Base-by-base conservation (phyloP, 495 filamentous ascomycete species). In the Penicillium steckii region DNA sequence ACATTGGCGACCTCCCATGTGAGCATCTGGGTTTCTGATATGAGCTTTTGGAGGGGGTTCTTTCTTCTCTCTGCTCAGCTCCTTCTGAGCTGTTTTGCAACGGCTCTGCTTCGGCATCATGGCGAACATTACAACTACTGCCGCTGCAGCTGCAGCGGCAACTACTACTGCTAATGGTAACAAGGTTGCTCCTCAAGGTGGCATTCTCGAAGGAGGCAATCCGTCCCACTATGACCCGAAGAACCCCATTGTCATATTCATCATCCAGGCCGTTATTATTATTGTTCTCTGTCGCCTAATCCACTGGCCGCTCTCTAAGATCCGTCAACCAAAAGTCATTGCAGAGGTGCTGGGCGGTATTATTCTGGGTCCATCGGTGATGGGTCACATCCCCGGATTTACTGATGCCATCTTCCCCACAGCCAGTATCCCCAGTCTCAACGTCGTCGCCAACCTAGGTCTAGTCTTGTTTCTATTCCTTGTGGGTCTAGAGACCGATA, bases 301-400 rank as follows among this genome's bases (percentile, higher is more conserved):
- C 30, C 88, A 91, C 58, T 88, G 75, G 59, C 94, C 93, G 19
- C 80, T 97, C 8, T 91, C 89, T 47, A 88, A 87, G 62, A 73
- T 97, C 40, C 86, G 88, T 48, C 93, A 97, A 64, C 93, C 93
- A 41, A 83, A 87, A 51, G 93, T 97, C 52, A 98, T 98, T 59
- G 90, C 94, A 35, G 94, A 97, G 79, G 90, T 98, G 33, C 87
- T 98, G 53, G 92, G 87, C 19, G 94, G 94, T 48, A 91, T 98
- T 61, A 63, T 98, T 4, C 77, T 98, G 8, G 94, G 92, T 32
- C 92, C 90, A 5, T 90, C 88, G 1, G 90, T 95, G 17, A 79
- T 95, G 79, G 88, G 89, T 55, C 84, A 85, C 25, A 88, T 95
- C 29, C 89, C 89, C 3, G 85, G 87, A 44, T 98, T 96, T 69